These are phyloP conservation scores for Balakata baccata DNA, from an alignment of 345 rosid genomes.

Conservation along the genomic window DNA sequence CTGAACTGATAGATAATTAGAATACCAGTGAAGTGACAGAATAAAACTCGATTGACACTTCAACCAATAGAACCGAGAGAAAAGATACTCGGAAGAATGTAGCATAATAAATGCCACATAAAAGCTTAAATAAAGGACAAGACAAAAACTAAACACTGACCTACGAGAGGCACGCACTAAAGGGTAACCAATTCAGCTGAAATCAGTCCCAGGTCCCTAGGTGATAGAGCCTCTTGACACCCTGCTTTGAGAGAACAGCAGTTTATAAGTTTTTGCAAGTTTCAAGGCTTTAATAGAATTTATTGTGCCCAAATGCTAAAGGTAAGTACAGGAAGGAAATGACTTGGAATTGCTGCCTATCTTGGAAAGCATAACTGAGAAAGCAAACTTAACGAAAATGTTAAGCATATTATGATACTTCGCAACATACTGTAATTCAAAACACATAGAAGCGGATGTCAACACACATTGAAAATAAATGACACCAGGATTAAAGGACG, in stretches of 20 bases:
- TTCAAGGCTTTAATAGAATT: slow-evolving; percentile 39
- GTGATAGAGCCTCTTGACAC: slow-evolving; percentile 87
- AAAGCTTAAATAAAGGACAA: slow-evolving; percentile 51
- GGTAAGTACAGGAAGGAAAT: slow-evolving; percentile 39
- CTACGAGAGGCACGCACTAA: slow-evolving; percentile 71
- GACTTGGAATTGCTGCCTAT: slow-evolving; percentile 51
- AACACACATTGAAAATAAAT: slow-evolving; percentile 1
- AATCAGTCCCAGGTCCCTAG: slow-evolving; percentile 97
- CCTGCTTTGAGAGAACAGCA: slow-evolving; percentile 94
- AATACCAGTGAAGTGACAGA: slow-evolving; percentile 28
- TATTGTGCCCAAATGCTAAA: slow-evolving; percentile 52
- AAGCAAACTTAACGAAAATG: slow-evolving; percentile 19
- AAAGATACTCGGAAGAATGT: slow-evolving; percentile 41
- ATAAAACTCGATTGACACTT: slow-evolving; percentile 35
- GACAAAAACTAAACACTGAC: slow-evolving; percentile 81
- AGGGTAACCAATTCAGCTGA: slow-evolving; percentile 83
- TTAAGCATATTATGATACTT: slow-evolving; percentile 9
- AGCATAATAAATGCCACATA: slow-evolving; percentile 53
- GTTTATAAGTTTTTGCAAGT: slow-evolving; percentile 60
- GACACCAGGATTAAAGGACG: neutral
- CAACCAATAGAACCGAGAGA: slow-evolving; percentile 30
- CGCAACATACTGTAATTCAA: slow-evolving; percentile 7
- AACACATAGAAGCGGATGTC: slow-evolving; percentile 1
- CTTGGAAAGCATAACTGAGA: slow-evolving; percentile 39
- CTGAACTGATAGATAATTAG: slow-evolving; percentile 20